Evolutionary conservation across 2,329 filamentous ascomycete species (phyloP), one percentile per base, ranked within the genome.

Genomic region (Bipolaris victoriae): DNA sequence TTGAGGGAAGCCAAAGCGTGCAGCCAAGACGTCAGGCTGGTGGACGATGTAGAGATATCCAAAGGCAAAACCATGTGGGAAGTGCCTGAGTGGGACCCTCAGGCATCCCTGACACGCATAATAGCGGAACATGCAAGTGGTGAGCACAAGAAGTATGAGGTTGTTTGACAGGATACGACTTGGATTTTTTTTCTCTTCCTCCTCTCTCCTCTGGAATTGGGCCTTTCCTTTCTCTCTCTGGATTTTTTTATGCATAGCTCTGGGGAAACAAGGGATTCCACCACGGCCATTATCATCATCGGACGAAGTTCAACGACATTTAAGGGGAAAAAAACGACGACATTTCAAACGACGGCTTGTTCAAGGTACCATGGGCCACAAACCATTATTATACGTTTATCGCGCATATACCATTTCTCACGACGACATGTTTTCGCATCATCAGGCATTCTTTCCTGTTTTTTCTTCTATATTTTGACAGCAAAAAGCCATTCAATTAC

Each of bases 1-100:
- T 66, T 82, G 6, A 44, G 55, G 4, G 71, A 70, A 31, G 80
- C 79, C 5, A 60, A 49, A 18, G 61, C 55, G 9, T 65, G 61
- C 13, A 66, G 70, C 5, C 60, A 49, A 31, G 62, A 64, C 3
- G 60, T 70, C 6, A 43, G 55, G 6, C 22, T 57, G 0, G 31
- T 61, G n/a, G 60, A 67, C 1, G 58, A 48, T 3, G 13, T 61
- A 16, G 60, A 46, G 3, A 37, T 16, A 2, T 40, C 56, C 0
- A 62, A 58, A 1, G 60, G 69, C 5, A 65, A 55, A n/a, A 72
- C 59, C 4, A 55, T 51, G 1, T 77, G 72, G 72, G 53, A 74
- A 26, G 62, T 77, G 7, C 74, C 75, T 2, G 59, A 66, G 0
- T 77, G 73, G 72, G 64, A 77, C 52, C 66, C 74, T 9, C 73